Evolutionary conservation across 2,329 filamentous ascomycete species (phyloP).

Genomic region (Aphanocladium album): DNA sequence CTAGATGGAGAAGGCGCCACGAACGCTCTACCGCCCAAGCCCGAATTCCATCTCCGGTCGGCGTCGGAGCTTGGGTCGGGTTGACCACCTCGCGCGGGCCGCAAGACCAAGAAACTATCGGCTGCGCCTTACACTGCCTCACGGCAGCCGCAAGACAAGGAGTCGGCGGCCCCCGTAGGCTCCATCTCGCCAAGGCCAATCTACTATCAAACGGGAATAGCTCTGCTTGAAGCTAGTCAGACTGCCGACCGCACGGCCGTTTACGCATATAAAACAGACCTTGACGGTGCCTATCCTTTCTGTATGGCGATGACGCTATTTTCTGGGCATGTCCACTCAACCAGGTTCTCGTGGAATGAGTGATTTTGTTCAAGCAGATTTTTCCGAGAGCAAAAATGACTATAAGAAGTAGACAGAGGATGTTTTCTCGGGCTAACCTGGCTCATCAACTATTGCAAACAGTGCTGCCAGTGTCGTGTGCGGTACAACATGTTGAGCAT

Average conservation of each 20-base stretch:
- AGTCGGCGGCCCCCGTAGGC: no score
- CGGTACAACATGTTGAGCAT: background rate
- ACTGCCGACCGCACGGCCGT: background rate
- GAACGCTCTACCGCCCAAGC: no score
- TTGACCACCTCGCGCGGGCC: no score
- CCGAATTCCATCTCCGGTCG: no score
- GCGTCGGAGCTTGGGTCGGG: no score
- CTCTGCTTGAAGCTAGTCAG: background rate
- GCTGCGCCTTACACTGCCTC: no score
- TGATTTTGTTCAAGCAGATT: background rate
- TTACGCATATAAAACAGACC: background rate
- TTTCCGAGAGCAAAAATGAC: background rate
- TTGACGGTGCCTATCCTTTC: background rate
- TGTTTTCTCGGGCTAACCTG: no score
- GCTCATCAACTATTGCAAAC: no score
- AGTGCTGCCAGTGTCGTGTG: background rate
- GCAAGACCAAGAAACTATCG: no score
- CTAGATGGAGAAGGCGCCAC: no score
- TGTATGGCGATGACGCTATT: background rate
- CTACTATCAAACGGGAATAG: background rate
- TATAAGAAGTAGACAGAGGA: background rate
- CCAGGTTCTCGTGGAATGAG: background rate
- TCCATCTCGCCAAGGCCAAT: conserved; percentile 3
- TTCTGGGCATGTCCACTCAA: background rate
- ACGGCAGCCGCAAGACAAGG: no score